Evolutionary conservation across 192 early-diverging fungal species (phyloP).

Genomic region (Podila clonocystis): DNA sequence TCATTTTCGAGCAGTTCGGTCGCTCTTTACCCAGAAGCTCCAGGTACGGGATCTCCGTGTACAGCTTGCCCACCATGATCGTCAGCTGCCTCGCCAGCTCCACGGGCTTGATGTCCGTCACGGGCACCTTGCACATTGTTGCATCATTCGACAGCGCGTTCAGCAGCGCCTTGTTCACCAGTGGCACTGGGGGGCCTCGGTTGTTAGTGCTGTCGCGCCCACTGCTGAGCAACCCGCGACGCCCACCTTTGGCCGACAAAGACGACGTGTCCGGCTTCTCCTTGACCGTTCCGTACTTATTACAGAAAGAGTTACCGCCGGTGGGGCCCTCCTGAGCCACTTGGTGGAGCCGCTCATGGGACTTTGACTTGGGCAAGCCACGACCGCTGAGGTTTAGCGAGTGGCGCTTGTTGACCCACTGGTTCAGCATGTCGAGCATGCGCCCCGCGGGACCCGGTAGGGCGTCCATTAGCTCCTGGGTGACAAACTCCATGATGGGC

Average conservation of each 20-base stretch:
- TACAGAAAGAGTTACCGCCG: not conserved
- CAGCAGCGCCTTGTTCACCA: constrained; percentile 36
- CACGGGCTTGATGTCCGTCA: constrained; percentile 77
- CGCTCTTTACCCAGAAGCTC: constrained; percentile 80
- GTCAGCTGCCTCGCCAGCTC: constrained; percentile 90
- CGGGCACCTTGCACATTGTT: constrained; percentile 50
- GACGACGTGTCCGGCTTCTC: constrained; percentile 30
- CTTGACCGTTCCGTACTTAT: not conserved
- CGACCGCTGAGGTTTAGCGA: constrained; percentile 8
- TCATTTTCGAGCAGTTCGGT: constrained; percentile 58
- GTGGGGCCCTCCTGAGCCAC: not conserved
- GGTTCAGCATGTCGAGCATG: constrained; percentile 64
- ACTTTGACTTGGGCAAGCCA: constrained; percentile 14
- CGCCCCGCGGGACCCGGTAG: constrained; percentile 56
- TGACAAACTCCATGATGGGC: constrained; percentile 63
- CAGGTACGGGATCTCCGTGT: constrained; percentile 70
- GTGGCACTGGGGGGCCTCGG: constrained; percentile 24
- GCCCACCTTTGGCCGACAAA: not conserved
- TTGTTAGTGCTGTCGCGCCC: constrained; percentile 6
- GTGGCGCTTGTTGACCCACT: constrained; percentile 53
- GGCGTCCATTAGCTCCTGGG: constrained; percentile 53
- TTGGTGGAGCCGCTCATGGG: constrained; percentile 29
- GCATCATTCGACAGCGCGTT: constrained; percentile 22
- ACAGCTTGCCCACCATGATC: constrained; percentile 77
- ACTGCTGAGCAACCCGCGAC: not conserved